Base-by-base conservation (phyloP, 2,329 filamentous ascomycete genomes). In the Stachybotrys echinatus region DNA sequence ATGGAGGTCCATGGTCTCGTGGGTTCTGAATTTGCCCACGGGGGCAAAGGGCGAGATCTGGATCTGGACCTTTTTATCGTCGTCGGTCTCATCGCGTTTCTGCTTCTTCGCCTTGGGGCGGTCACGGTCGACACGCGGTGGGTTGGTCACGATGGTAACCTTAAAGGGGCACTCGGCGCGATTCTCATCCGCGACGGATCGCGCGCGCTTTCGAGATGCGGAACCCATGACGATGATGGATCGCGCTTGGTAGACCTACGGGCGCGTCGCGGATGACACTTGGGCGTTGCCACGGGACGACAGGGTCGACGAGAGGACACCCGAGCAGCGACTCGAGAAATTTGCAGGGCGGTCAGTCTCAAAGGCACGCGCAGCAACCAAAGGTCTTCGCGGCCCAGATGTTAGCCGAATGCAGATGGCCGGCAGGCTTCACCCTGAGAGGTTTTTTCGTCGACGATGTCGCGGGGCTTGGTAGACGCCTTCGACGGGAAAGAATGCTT, bases 131-230 rank as follows among this genome's bases (percentile, higher is more conserved):
- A 58, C 61, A 46, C 58, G 60, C 51, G 60, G 57, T 18, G 63
- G 61, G 12, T 61, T 55, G 22, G 56, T 56, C 51, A 64, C 57
- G 50, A 61, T 60, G 42, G 60, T 54, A 48, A 81, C 70, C 38
- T 62, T 65, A 52, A 80, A 83, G 12, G 77, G 78, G 54, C 79
- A 82, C 56, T 82, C 79, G 60, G 79, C 79, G 55, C 76, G 73
- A 55, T 69, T 74, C 56, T 80, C 77, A 52, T 77, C 73, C 50
- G 65, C 58, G 58, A 23, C 22, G 22, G 44, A 46, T n/a, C 75
- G 74, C 52, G 76, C 73, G 56, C 79, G 74, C 67, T 82, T 82
- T 57, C 74, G 71, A 54, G 74, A 57, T 55, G 61, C 67, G 50
- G 58, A 53, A 47, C 55, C 61, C 61, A 54, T 60, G 57, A 52